These are phyloP conservation scores for Platanus orientalis DNA, from an alignment of 164 flowering plant species.

Conservation along the genomic window DNA sequence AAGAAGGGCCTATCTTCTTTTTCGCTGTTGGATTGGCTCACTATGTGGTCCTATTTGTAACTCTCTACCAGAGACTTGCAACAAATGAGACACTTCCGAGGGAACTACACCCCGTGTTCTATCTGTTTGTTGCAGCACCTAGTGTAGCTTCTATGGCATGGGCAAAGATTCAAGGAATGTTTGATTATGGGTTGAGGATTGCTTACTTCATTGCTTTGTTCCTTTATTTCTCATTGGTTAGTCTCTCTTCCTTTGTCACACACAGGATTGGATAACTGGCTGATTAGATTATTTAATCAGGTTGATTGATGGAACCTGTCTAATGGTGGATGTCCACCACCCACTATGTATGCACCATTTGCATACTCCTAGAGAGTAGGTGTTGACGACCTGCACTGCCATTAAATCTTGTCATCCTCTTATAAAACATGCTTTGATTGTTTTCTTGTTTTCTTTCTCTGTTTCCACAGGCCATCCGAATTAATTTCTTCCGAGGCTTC, in stretches of 20 bases:
- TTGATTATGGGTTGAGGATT: constrained; percentile 53
- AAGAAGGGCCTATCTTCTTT: constrained; percentile 83
- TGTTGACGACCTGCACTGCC: too few relatives aligned
- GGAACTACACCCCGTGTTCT: constrained; percentile 82
- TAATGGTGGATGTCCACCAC: too few relatives aligned
- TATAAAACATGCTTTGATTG: background rate
- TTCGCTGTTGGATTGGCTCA: constrained; percentile 88
- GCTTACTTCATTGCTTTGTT: constrained; percentile 75
- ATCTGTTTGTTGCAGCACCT: constrained; percentile 80
- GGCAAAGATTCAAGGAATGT: constrained; percentile 61
- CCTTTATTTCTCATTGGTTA: constrained; percentile 73
- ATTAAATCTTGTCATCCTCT: background rate
- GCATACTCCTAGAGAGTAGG: too few relatives aligned
- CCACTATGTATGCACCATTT: too few relatives aligned
- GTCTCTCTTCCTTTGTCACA: constrained; percentile 13
- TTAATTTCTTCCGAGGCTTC: background rate
- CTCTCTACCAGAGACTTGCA: constrained; percentile 85
- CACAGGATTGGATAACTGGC: too few relatives aligned
- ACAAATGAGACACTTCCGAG: constrained; percentile 68
- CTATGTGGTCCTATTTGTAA: constrained; percentile 77
- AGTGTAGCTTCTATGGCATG: constrained; percentile 82
- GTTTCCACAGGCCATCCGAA: background rate
- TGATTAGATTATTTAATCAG: too few relatives aligned
- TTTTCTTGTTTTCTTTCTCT: background rate
- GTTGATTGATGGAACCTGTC: too few relatives aligned